These are phyloP conservation scores for Vitis riparia DNA, from an alignment of 164 flowering plant genomes.

Conservation along the genomic window DNA sequence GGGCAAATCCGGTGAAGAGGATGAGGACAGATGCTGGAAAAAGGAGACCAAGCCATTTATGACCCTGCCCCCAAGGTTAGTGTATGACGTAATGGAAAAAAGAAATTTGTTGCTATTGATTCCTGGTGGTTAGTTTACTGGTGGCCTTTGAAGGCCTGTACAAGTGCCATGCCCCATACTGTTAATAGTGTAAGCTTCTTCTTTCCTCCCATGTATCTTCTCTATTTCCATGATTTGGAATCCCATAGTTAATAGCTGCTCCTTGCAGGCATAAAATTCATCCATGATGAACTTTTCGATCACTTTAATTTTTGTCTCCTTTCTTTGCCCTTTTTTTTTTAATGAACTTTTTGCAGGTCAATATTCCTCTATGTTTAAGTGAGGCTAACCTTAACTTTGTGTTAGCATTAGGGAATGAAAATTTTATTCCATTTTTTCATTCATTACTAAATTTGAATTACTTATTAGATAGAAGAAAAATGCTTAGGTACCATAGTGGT, in stretches of 20 bases:
- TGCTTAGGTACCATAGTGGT: no score
- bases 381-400: no score
- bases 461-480: no score
- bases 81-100: conserved; percentile 24
- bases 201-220: conserved; percentile 9
- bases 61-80: conserved; percentile 21
- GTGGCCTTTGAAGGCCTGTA: conserved; percentile 3
- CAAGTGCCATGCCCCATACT: conserved; percentile 13
- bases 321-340: no score
- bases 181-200: conserved; percentile 17
- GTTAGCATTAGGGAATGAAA: no score
- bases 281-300: no score
- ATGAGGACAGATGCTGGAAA: conserved; percentile 88
- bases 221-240: neutral
- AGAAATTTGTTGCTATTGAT: conserved; percentile 2
- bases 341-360: no score
- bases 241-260: conserved; percentile 6
- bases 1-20: conserved; percentile 98
- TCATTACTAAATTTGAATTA: no score
- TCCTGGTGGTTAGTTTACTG: conserved; percentile 4
- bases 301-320: neutral
- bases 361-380: no score
- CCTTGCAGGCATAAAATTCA: conserved; percentile 1
- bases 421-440: no score
- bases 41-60: conserved; percentile 85